phyloP scores from a whole-genome alignment of 805 yeast species.

The Metschnikowia hibisci region DNA sequence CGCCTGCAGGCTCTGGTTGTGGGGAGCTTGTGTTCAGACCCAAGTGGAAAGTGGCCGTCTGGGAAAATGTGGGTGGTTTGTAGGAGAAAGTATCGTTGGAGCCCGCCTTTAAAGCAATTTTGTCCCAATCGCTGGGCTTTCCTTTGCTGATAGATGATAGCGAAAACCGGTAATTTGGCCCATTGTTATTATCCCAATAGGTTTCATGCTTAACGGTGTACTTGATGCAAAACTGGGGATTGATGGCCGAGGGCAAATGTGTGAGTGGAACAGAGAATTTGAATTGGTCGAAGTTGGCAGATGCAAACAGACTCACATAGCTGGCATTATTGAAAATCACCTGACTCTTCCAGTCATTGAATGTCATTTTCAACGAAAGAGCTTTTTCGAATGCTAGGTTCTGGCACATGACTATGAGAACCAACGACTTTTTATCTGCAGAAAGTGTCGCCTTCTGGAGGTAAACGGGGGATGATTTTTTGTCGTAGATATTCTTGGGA shows the following conservation, averaged over 20 bases:
- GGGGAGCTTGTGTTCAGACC: not conserved
- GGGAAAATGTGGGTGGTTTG: constrained; percentile 12
- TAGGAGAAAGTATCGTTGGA: constrained; percentile 10
- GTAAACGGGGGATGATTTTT: constrained; percentile 20
- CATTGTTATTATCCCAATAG: constrained; percentile 39
- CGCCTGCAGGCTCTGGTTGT: constrained; percentile 3
- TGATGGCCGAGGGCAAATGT: constrained; percentile 28
- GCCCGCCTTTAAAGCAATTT: constrained; percentile 7
- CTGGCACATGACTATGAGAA: constrained; percentile 28
- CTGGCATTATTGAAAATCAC: constrained; percentile 21
- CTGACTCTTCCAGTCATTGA: constrained; percentile 45
- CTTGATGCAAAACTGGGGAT: constrained; percentile 33
- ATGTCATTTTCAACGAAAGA: constrained; percentile 43
- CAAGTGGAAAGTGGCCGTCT: not conserved
- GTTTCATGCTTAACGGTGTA: constrained; percentile 27
- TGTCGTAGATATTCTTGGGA: constrained; percentile 18
- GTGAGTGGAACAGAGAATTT: constrained; percentile 46
- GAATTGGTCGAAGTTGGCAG: constrained; percentile 42
- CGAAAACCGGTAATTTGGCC: constrained; percentile 33
- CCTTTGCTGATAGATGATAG: constrained; percentile 15
- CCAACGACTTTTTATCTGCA: constrained; percentile 19
- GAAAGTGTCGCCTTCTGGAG: constrained; percentile 37
- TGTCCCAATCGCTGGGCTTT: constrained; percentile 2
- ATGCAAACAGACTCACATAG: constrained; percentile 21
- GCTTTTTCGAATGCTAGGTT: constrained; percentile 38